Base-by-base conservation (phyloP, 495 filamentous ascomycete species). In the Aspergillus saccharolyticus region DNA sequence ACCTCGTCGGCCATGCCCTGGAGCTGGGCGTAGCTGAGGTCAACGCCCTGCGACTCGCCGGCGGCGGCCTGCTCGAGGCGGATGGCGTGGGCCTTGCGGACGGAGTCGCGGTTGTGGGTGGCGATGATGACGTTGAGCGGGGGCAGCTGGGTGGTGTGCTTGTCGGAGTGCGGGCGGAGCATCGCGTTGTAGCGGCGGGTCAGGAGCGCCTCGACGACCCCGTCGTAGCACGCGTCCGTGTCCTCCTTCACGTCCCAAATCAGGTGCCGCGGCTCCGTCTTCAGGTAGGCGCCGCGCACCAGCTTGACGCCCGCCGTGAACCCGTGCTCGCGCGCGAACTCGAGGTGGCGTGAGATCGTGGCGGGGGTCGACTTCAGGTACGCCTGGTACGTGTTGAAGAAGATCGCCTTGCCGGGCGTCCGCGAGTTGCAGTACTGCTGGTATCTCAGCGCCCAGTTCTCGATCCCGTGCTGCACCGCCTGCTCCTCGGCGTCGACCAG, bases 1-100 rank as follows among this genome's bases (percentile, higher is more conserved):
- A 98, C 85, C 64, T 98, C 94, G 59, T 98, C 94, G 16, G 94
- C 94, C 94, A 97, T 97, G 19, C 94, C 94, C 78, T 93, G 88
- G 7, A 98, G 81, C 72, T 98, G 94, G 6, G 89, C 93, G 71
- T 91, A 96, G 24, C 84, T 84, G 16, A 96, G 76, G 20, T 88
- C 81, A 4, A 83, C 78, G n/a, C 62, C 73, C 39, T 67, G 72
- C 21, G 67, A 30, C 57, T 81, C 71, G 1, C 73, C 78, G 1
- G 56, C 65, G 15, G 63, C 56, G 0, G 72, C 66, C 61, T 87
- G 85, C 42, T 73, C 57, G 9, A 79, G 76, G 39, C 81, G 78
- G 22, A 89, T 70, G 0, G 73, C 72, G 44, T 88, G 83, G 2
- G 89, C 89, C 65, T 84, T 85, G 30, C 77, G 73, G 12, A 96